Percentiles rank a stretch among this genome's conserved stretches.
Conservation (phyloP, 805 yeast genomes). For the Metschnikowia henanensis region DNA sequence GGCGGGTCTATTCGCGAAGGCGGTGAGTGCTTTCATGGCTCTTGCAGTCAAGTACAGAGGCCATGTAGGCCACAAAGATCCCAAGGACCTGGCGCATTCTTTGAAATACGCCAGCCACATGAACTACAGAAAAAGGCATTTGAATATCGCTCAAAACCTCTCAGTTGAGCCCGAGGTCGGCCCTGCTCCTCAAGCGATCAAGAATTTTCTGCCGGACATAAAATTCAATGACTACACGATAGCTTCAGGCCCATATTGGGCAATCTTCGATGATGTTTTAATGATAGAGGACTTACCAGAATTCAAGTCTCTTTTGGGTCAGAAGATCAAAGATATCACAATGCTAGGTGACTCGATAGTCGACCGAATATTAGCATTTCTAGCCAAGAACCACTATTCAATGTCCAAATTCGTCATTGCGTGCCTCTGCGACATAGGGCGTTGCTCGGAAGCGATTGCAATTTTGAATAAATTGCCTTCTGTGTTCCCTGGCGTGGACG, state of each 20-base stretch:
- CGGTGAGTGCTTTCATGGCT: conserved; percentile 25
- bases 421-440: conserved; percentile 27
- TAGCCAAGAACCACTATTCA: conserved; percentile 25
- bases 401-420: conserved; percentile 28
- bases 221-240: conserved; percentile 29
- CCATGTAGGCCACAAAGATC: conserved; percentile 13
- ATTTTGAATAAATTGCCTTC: conserved; percentile 22
- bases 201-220: conserved; percentile 19
- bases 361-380: conserved; percentile 20
- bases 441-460: conserved; percentile 27
- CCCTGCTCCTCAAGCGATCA: neutral
- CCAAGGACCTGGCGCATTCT: conserved; percentile 9
- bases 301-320: conserved; percentile 24
- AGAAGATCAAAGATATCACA: conserved; percentile 12
- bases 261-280: conserved; percentile 31
- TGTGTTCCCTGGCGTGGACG: conserved; percentile 8
- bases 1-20: conserved; percentile 21
- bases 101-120: conserved; percentile 12
- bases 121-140: conserved; percentile 14
- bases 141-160: conserved; percentile 19
- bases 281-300: conserved; percentile 32
- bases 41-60: conserved; percentile 22
- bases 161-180: neutral
- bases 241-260: conserved; percentile 20
- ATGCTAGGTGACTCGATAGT: conserved; percentile 13